phyloP scores from a whole-genome alignment of 1,284 basidiomycete genomes.

The Ustilago trichophora region DNA sequence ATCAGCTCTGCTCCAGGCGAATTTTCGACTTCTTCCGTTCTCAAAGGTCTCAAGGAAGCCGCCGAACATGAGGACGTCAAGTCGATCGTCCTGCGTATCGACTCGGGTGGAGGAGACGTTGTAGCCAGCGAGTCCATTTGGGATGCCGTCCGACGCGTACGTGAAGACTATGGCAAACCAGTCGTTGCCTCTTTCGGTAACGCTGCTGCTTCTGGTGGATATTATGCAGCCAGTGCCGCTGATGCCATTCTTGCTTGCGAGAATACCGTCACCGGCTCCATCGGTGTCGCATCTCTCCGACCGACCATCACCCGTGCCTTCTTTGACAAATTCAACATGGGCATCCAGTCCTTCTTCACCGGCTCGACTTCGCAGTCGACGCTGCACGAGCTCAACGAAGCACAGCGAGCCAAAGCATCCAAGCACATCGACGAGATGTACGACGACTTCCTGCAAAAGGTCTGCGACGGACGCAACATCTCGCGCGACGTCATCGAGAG shows the following conservation, averaged over 20 bases:
- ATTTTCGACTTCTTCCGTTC: slow-evolving; percentile 64
- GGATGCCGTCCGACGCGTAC: slow-evolving; percentile 66
- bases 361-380: slow-evolving; percentile 65
- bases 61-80: slow-evolving; percentile 67
- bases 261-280: slow-evolving; percentile 68
- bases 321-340: slow-evolving; percentile 67
- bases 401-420: slow-evolving; percentile 61
- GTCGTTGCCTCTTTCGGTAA: slow-evolving; percentile 69
- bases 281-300: slow-evolving; percentile 67
- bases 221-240: slow-evolving; percentile 63
- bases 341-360: slow-evolving; percentile 67
- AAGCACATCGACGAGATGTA: slow-evolving; percentile 67
- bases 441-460: slow-evolving; percentile 61
- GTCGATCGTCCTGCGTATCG: slow-evolving; percentile 68
- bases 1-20: slow-evolving; percentile 63
- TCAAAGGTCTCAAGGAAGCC: slow-evolving; percentile 68
- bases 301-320: slow-evolving; percentile 67
- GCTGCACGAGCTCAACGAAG: slow-evolving; percentile 62
- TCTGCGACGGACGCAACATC: slow-evolving; percentile 67
- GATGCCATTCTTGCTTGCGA: slow-evolving; percentile 66
- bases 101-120: slow-evolving; percentile 68
- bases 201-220: slow-evolving; percentile 67
- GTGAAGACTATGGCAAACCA: slow-evolving; percentile 65
- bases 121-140: slow-evolving; percentile 68
- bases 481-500: slow-evolving; percentile 65